Evolutionary conservation across 805 yeast species (phyloP).

Genomic region (Yamadazyma insecticola): DNA sequence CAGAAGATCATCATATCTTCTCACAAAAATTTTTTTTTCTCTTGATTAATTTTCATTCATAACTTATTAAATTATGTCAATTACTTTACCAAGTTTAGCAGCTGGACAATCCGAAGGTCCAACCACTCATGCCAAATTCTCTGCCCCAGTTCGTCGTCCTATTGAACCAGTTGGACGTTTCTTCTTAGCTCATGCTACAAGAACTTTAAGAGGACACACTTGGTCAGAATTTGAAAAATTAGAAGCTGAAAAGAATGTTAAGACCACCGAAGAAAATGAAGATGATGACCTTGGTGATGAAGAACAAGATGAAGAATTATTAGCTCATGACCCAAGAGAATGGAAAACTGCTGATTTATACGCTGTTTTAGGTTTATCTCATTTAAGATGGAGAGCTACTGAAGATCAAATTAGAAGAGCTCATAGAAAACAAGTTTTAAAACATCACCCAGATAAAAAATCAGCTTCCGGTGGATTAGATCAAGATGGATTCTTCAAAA

Average conservation of each 20-base stretch:
- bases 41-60: neutral
- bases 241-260: conserved; percentile 86
- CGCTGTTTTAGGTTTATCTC: conserved; percentile 90
- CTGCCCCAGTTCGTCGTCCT: conserved; percentile 69
- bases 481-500: conserved; percentile 95
- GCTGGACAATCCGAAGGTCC: conserved; percentile 13
- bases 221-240: conserved; percentile 96
- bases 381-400: conserved; percentile 86
- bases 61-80: conserved; percentile 25
- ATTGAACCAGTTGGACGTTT: conserved; percentile 96
- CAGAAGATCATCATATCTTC: conserved; percentile 1
- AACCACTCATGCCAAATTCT: conserved; percentile 44
- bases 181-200: conserved; percentile 93
- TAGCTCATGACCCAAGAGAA: conserved; percentile 92
- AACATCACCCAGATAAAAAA: conserved; percentile 98
- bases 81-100: conserved; percentile 50
- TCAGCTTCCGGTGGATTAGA: conserved; percentile 85
- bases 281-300: conserved; percentile 72
- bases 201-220: conserved; percentile 93
- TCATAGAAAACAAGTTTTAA: conserved; percentile 92
- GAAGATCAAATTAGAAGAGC: conserved; percentile 93
- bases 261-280: conserved; percentile 56
- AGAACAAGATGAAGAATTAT: conserved; percentile 63
- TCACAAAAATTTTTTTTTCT: conserved; percentile 1
- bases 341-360: conserved; percentile 97